A percentile compares a stretch with the other conserved stretches of the same genome.
Evolutionary conservation across 176 grass and related monocot species (phyloP).

Genomic region (Themeda triandra): DNA sequence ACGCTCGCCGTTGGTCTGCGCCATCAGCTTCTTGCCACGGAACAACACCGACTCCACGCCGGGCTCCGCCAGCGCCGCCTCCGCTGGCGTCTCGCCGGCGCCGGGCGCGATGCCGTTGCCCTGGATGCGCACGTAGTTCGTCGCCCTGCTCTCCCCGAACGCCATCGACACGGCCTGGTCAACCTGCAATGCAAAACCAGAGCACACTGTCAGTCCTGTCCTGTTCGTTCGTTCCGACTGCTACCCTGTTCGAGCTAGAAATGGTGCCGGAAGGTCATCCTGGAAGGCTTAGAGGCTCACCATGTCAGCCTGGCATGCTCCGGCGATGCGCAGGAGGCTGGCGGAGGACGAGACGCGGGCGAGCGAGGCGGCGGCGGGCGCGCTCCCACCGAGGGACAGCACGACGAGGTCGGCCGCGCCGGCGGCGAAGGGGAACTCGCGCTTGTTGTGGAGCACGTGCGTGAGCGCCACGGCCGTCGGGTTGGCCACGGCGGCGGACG

Average conservation of each 20-base stretch:
- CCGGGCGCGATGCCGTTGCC: constrained; percentile 48
- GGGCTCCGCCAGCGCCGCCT: constrained; percentile 52
- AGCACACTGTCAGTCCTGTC: not conserved
- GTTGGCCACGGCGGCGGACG: constrained; percentile 38
- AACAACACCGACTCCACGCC: constrained; percentile 71
- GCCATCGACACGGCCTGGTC: constrained; percentile 85
- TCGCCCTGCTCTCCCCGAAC: constrained; percentile 56
- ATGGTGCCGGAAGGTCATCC: not conserved
- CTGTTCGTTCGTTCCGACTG: too few relatives aligned
- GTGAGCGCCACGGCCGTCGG: constrained; percentile 64
- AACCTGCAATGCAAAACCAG: constrained; percentile 35
- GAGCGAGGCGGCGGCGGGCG: not conserved
- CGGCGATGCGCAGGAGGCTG: constrained; percentile 52
- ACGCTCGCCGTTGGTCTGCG: constrained; percentile 66
- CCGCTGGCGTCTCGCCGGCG: constrained; percentile 38
- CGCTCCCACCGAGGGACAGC: constrained; percentile 56
- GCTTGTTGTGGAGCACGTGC: constrained; percentile 77
- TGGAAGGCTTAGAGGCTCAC: constrained; percentile 1
- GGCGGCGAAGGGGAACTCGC: constrained; percentile 72
- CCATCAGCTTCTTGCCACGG: constrained; percentile 59
- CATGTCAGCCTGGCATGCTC: constrained; percentile 73
- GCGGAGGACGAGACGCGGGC: constrained; percentile 29
- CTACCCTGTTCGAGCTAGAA: not conserved
- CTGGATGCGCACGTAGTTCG: constrained; percentile 78
- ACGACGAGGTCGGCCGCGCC: constrained; percentile 61